phyloP scores from a whole-genome alignment of 2,329 filamentous ascomycete species.

The Diaporthe humulicola region DNA sequence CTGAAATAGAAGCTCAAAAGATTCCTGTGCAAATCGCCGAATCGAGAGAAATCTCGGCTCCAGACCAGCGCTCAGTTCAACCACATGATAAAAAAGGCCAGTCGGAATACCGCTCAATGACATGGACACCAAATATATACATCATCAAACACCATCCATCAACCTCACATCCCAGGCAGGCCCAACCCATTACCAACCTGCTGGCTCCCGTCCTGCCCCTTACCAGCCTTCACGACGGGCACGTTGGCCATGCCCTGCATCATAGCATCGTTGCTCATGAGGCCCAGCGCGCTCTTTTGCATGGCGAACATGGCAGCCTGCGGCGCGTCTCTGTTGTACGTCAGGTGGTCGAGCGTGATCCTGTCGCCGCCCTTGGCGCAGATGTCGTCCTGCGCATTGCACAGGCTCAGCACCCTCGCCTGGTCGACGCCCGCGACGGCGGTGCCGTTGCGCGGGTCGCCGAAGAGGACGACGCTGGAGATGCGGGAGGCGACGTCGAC shows the following conservation, averaged over 20 bases:
- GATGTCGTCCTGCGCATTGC: constrained; percentile 37
- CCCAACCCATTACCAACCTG: constrained; percentile 27
- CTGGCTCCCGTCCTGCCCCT: constrained; percentile 27
- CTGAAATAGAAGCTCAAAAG: background rate
- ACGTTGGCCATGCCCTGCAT: constrained; percentile 44
- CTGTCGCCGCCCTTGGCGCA: constrained; percentile 41
- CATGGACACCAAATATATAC: background rate
- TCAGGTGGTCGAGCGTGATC: constrained; percentile 46
- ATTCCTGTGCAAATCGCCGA: background rate
- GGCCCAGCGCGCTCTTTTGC: constrained; percentile 44
- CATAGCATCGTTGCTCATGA: constrained; percentile 44
- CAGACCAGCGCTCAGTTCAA: background rate
- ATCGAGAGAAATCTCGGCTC: background rate
- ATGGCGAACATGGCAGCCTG: constrained; percentile 47
- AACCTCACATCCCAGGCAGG: background rate
- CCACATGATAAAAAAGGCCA: background rate
- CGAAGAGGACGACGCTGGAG: constrained; percentile 34
- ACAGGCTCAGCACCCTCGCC: constrained; percentile 31
- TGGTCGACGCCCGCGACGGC: constrained; percentile 31
- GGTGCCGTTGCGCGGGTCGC: constrained; percentile 40
- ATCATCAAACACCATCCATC: background rate
- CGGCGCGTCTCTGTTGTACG: constrained; percentile 43
- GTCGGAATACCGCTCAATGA: background rate
- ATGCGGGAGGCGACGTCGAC: constrained; percentile 19
- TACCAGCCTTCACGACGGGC: constrained; percentile 15